Conservation (phyloP, 1,139 yeast species). For the Candida mesenterica region DNA sequence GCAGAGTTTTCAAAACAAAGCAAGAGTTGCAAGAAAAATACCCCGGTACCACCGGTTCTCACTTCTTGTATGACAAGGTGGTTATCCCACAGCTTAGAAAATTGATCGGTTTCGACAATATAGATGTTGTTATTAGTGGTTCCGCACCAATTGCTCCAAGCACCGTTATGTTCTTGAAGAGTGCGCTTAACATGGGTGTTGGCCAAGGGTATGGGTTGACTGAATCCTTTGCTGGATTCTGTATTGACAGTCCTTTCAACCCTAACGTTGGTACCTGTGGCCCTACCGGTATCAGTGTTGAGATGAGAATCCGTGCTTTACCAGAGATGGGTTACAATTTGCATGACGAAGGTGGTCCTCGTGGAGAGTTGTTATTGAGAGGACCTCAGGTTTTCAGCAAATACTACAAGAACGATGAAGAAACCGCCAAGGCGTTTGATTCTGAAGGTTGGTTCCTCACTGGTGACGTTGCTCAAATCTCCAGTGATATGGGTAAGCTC, state of each 20-base stretch:
- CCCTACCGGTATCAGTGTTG: conserved; percentile 50
- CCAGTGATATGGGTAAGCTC: conserved; percentile 16
- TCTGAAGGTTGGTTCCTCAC: conserved; percentile 28
- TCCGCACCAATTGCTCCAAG: conserved; percentile 73
- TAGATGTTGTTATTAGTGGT: conserved; percentile 51
- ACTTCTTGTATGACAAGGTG: conserved; percentile 46
- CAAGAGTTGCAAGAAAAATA: conserved; percentile 16
- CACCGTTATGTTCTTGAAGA: conserved; percentile 59
- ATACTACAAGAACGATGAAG: conserved; percentile 26
- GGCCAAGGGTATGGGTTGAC: conserved; percentile 79
- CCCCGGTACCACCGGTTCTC: conserved; percentile 26
- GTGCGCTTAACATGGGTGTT: conserved; percentile 58
- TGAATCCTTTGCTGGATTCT: conserved; percentile 68
- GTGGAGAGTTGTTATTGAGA: conserved; percentile 27
- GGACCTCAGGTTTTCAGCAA: conserved; percentile 26
- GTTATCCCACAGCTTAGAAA: conserved; percentile 52
- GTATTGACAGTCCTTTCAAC: conserved; percentile 40
- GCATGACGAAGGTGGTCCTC: conserved; percentile 28
- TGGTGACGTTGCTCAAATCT: conserved; percentile 26
- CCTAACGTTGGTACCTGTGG: conserved; percentile 66
- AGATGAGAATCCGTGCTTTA: conserved; percentile 60
- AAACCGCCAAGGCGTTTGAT: conserved; percentile 21
- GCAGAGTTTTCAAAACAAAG: conserved; percentile 19
- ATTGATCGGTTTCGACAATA: conserved; percentile 56
- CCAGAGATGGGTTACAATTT: conserved; percentile 66